Conservation (phyloP, 2,329 filamentous ascomycete species). For the Aspergillus sergii region DNA sequence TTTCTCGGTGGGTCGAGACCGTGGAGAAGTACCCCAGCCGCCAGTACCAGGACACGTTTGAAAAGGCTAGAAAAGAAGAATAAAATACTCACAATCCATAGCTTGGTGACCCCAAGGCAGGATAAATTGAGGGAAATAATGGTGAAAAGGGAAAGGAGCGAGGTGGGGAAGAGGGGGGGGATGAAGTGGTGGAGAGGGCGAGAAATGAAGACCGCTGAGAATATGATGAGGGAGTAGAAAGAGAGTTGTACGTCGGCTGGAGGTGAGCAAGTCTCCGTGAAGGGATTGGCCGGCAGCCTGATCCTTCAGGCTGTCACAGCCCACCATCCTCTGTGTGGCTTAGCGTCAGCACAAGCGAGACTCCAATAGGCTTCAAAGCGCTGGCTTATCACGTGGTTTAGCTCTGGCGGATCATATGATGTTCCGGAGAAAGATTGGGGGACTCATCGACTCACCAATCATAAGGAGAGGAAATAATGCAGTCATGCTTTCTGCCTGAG, state of each 20-base stretch:
- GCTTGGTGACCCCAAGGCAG: conserved; percentile 52
- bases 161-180: conserved; percentile 21
- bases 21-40: conserved; percentile 43
- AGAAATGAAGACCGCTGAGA: conserved; percentile 33
- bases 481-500: conserved; percentile 19
- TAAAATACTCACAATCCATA: conserved; percentile 62
- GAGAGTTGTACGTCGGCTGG: conserved; percentile 34
- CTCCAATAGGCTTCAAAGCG: conserved; percentile 21
- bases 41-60: conserved; percentile 34
- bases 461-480: conserved; percentile 22
- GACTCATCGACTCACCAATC: conserved; percentile 19
- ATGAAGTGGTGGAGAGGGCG: conserved; percentile 35
- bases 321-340: conserved; percentile 15
- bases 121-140: conserved; percentile 36
- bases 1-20: conserved; percentile 43
- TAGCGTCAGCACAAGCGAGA: conserved; percentile 24
- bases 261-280: conserved; percentile 32
- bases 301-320: conserved; percentile 28
- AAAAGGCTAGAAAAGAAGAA: conserved; percentile 33
- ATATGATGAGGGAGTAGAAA: conserved; percentile 39
- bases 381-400: conserved; percentile 18
- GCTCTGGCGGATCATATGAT: conserved; percentile 13
- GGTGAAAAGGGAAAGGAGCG: conserved; percentile 30
- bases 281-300: conserved; percentile 30
- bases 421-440: conserved; percentile 15